A percentile compares a stretch with the other conserved stretches of the same genome.
These are phyloP conservation scores for Peziza echinospora DNA, from an alignment of 495 filamentous ascomycete genomes.

Conservation along the genomic window DNA sequence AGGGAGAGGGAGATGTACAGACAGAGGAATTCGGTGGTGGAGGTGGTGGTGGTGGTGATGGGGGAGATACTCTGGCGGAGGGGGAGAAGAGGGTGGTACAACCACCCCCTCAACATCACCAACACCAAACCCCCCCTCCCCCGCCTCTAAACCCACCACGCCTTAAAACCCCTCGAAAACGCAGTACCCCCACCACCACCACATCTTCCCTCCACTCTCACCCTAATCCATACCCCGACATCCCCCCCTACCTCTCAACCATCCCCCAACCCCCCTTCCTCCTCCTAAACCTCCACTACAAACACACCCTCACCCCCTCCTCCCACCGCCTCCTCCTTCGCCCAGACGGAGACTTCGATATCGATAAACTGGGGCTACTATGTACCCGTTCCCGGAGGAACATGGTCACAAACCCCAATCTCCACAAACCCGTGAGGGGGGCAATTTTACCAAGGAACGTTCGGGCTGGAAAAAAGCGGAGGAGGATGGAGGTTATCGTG, in stretches of 20 bases:
- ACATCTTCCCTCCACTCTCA: neutral
- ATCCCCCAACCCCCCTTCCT: neutral
- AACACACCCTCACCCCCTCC: neutral
- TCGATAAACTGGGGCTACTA: too few species aligned
- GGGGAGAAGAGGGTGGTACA: neutral
- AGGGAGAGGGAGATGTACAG: neutral
- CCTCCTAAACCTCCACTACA: neutral
- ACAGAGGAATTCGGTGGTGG: too few species aligned
- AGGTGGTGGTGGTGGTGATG: neutral
- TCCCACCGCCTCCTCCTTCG: neutral
- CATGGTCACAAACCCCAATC: too few species aligned
- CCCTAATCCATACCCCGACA: neutral
- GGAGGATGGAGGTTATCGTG: slow-evolving; percentile 1
- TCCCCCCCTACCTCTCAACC: neutral
- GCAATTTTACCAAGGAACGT: too few species aligned
- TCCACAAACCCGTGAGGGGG: too few species aligned
- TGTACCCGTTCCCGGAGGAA: too few species aligned
- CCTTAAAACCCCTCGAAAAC: neutral
- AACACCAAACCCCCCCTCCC: neutral
- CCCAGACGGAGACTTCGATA: neutral
- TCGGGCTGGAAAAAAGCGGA: too few species aligned
- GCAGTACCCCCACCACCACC: neutral
- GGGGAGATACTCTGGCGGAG: neutral
- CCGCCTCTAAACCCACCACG: neutral
- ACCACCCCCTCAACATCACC: too few species aligned